Percentiles rank a stretch among this genome's conserved stretches.
phyloP scores from a whole-genome alignment of 306 rosid genomes.

The Gastrolobium bilobum region DNA sequence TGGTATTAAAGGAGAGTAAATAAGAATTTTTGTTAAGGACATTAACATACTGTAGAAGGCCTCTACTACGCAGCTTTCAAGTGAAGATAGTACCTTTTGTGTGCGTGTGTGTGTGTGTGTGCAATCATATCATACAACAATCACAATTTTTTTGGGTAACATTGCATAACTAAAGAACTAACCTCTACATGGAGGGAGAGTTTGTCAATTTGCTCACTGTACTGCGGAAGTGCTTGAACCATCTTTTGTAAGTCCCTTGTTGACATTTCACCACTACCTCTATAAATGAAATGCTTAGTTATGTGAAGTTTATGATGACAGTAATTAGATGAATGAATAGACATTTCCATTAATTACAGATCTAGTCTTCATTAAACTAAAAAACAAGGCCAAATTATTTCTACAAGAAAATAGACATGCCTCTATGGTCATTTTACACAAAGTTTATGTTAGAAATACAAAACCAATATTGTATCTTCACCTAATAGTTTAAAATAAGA shows the following conservation, averaged over 20 bases:
- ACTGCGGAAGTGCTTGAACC: conserved; percentile 99
- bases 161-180: conserved; percentile 51
- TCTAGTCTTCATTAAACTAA: conserved; percentile 26
- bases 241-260: conserved; percentile 96
- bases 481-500: conserved; percentile 17
- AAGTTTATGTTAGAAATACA: neutral
- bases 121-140: conserved; percentile 23
- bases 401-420: neutral
- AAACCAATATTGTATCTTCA: neutral
- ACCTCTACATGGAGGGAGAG: conserved; percentile 99
- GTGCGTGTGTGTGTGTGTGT: neutral
- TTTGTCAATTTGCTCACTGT: conserved; percentile 99
- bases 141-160: neutral
- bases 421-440: conserved; percentile 18
- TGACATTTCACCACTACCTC: conserved; percentile 84
- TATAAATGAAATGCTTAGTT: conserved; percentile 54
- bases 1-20: conserved; percentile 22
- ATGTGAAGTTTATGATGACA: conserved; percentile 22
- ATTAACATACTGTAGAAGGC: conserved; percentile 10
- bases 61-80: conserved; percentile 26
- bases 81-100: conserved; percentile 15
- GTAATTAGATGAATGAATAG: conserved; percentile 35
- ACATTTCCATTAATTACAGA: conserved; percentile 33
- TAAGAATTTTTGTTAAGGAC: conserved; percentile 14
- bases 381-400: conserved; percentile 26